Conservation (phyloP, 495 filamentous ascomycete species). For the Staphylotrichum longicolle region DNA sequence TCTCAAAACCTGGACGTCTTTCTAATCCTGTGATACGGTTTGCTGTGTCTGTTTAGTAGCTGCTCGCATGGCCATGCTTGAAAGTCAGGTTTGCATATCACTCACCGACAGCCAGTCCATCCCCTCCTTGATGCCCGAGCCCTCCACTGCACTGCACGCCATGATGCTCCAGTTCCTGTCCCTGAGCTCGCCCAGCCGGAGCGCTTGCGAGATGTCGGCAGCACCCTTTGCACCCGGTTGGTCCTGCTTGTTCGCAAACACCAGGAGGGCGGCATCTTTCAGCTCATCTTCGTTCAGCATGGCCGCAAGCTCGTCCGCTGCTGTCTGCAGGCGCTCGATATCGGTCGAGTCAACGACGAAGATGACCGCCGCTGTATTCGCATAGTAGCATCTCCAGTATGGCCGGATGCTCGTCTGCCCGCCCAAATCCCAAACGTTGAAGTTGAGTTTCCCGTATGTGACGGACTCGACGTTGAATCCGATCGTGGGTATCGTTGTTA, state of each 20-base stretch:
- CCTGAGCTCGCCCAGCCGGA: constrained; percentile 82
- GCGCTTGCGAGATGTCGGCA: constrained; percentile 90
- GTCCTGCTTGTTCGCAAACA: constrained; percentile 99
- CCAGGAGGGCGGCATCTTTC: constrained; percentile 83
- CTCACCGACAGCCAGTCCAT: constrained; percentile 99
- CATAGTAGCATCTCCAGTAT: constrained; percentile 99
- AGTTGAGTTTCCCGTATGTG: constrained; percentile 94
- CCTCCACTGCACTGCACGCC: constrained; percentile 93
- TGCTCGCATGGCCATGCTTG: neutral
- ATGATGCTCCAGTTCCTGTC: constrained; percentile 99
- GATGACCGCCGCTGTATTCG: constrained; percentile 97
- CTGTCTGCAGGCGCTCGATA: constrained; percentile 88
- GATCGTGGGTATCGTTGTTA: constrained; percentile 98
- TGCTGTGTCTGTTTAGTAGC: constrained; percentile 39
- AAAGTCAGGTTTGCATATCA: constrained; percentile 25
- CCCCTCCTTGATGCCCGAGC: constrained; percentile 87
- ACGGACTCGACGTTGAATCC: constrained; percentile 99
- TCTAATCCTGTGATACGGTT: constrained; percentile 50
- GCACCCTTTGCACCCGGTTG: constrained; percentile 96
- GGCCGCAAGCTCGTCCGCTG: constrained; percentile 84
- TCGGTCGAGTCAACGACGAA: constrained; percentile 98
- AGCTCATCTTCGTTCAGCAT: constrained; percentile 98
- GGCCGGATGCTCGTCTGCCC: constrained; percentile 96
- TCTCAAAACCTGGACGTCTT: constrained; percentile 3
- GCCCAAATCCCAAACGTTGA: constrained; percentile 98